Base-by-base conservation (phyloP, 371 early-diverging fungal species). In the Lichtheimia corymbifera region DNA sequence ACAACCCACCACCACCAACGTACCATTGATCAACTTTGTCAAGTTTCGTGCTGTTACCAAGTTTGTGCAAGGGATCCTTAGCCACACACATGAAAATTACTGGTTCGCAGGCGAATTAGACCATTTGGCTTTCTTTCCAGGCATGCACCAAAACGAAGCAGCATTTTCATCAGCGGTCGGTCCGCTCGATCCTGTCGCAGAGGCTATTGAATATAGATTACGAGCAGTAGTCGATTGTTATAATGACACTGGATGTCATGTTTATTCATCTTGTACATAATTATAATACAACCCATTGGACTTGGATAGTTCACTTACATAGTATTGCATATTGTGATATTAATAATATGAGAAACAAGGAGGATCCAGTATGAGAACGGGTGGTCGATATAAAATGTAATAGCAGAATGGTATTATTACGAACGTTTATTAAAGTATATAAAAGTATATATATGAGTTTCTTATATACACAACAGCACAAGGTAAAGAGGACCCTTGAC, bases 11-110 rank as follows among this genome's bases (percentile, higher is more conserved):
- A 11, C 18, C 49, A 20, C 12, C 35, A 30, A 35, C 24, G 43
- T 0, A 61, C 43, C 58, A 17, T 49, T 73, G 18, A 61, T 76
- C 43, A 76, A 79, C 24, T 76, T 79, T 64, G 60, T 56, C 15
- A 79, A 79, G 47, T 79, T 79, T 56, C 64, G 72, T 17, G 45
- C 68, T 0, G 30, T 76, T 17, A 47, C 62, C 6, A 63, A 74
- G 18, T 70, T 65, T 14, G 65, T 74, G 7, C 59, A 72, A 20
- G 43, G 40, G 0, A 50, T 71, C 1, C 30, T 69, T 12, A 45
- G 49, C 18, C 59, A 65, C 25, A 69, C 70, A 0, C 59, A 44
- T 13, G 75, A 74, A 52, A 68, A 70, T 17, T 77, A 74, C 53
- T 56, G 63, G 20, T 76, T 79, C 59, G 68, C 72, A 25, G 62